These are phyloP conservation scores for Aphanocladium album DNA, from an alignment of 2,329 filamentous ascomycete genomes.

Conservation along the genomic window DNA sequence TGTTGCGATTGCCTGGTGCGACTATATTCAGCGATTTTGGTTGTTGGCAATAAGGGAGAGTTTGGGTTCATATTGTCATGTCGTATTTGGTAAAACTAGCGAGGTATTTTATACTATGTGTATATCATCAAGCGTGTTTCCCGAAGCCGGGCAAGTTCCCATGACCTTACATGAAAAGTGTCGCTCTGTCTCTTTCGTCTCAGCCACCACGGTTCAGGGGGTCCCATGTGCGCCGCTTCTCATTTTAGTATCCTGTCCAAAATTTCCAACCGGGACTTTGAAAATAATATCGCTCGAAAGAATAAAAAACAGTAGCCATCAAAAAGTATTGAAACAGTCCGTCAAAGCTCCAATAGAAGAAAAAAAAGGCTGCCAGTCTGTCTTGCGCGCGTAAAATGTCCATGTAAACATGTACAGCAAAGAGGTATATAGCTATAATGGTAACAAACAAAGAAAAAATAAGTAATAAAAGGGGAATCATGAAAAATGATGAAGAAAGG, in stretches of 20 bases:
- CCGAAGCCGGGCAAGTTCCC: not conserved
- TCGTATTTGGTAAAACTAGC: conserved; percentile 1
- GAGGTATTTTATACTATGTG: not conserved
- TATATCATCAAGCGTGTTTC: not conserved
- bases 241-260: not conserved
- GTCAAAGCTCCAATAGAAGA: not conserved
- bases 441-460: not conserved
- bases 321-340: not conserved
- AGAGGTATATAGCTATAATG: not conserved
- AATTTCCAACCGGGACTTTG: not conserved
- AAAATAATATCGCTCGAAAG: not conserved
- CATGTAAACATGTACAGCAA: not conserved
- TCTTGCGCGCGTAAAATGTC: not conserved
- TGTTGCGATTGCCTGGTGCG: too few species aligned
- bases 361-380: not conserved
- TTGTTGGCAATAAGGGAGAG: not conserved
- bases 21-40: too few species aligned
- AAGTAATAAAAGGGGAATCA: not conserved
- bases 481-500: too few species aligned
- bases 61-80: not conserved
- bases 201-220: not conserved
- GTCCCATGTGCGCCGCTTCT: not conserved
- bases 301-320: not conserved
- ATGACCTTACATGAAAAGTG: not conserved
- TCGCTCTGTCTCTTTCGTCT: not conserved